A percentile compares a stretch with the other conserved stretches of the same genome.
Conservation (phyloP, 2,329 filamentous ascomycete species). For the Pseudogymnoascus sp. region DNA sequence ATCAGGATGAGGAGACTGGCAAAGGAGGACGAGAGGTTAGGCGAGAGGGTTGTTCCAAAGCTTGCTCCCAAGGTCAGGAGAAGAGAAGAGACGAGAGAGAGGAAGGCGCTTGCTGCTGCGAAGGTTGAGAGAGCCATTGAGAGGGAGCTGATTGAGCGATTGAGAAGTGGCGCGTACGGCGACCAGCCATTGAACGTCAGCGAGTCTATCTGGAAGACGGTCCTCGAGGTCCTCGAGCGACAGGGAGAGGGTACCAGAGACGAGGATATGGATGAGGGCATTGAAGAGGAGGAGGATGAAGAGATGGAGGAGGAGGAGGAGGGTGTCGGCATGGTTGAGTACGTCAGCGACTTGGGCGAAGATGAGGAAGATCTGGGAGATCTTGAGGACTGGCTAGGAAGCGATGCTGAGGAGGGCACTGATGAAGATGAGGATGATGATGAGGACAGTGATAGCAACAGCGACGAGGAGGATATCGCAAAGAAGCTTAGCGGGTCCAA, state of each 20-base stretch:
- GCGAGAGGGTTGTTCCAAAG: slow-evolving; percentile 81
- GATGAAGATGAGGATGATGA: slow-evolving; percentile 48
- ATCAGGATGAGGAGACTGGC: slow-evolving; percentile 74
- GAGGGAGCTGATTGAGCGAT: slow-evolving; percentile 82
- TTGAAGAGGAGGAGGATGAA: slow-evolving; percentile 69
- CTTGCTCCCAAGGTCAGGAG: slow-evolving; percentile 83
- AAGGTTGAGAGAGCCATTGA: slow-evolving; percentile 96
- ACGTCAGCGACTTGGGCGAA: slow-evolving; percentile 85
- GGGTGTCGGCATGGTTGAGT: slow-evolving; percentile 73
- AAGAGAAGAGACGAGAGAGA: slow-evolving; percentile 67
- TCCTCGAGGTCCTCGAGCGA: slow-evolving; percentile 81
- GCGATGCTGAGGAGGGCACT: slow-evolving; percentile 44
- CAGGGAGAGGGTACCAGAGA: slow-evolving; percentile 77
- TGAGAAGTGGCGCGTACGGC: slow-evolving; percentile 89
- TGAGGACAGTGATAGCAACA: slow-evolving; percentile 45
- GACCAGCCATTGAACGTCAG: slow-evolving; percentile 93
- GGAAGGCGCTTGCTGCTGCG: slow-evolving; percentile 73
- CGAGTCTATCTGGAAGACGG: slow-evolving; percentile 94
- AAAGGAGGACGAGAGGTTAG: slow-evolving; percentile 81
- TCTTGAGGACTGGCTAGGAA: slow-evolving; percentile 89
- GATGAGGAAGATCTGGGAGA: slow-evolving; percentile 73
- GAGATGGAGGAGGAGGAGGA: slow-evolving; percentile 62
- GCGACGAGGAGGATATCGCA: slow-evolving; percentile 44
- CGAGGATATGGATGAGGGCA: slow-evolving; percentile 81
- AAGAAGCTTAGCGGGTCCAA: slow-evolving; percentile 45